Evolutionary conservation across 345 rosid species (phyloP), one percentile per base, ranked within the genome.

Genomic region (Pistacia integerrima): DNA sequence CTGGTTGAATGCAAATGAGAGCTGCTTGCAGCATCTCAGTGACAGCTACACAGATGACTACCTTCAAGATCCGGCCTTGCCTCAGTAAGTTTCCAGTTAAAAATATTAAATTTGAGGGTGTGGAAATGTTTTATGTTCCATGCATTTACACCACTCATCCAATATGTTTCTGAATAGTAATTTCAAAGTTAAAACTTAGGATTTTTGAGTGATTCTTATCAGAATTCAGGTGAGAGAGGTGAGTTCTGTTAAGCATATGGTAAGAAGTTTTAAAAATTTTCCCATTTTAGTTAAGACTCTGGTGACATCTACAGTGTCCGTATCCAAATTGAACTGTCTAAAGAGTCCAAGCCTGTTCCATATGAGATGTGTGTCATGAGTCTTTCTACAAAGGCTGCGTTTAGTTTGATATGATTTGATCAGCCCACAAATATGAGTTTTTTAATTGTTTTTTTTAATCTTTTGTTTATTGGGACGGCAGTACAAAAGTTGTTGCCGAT

Each of bases 1-100:
- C 30, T 95, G 99, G 99, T 57, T 93, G 90, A 92, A 87, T 74
- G 82, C 85, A 79, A 86, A 84, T 41, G 97, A 92, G 5, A 86
- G 83, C 77, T 82, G 87, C 78, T 81, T 91, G 79, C 94, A 87
- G 56, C 84, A 85, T 78, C 80, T 86, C 82, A 76, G 69, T 65
- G 87, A 90, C 80, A 81, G 83, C 84, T 86, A 81, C 77, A 73
- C 90, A 4, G 82, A 82, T 74, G 90, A 84, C 44, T 86, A 79
- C 78, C 74, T 78, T 70, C 87, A 77, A 72, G 91, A 89, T 85
- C 87, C 93, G 79, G 84, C 96, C 67, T 83, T 95, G 77, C 92
- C 92, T 78, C 83, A 93, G 98, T 93, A 95, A 86, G 89, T 11
- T 68, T 41, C n/a, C 22, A 14, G 20, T 72, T 18, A 59, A 56